A percentile compares a stretch with the other conserved stretches of the same genome.
Conservation (phyloP, 2,329 filamentous ascomycete species). For the Clonostachys sp. region DNA sequence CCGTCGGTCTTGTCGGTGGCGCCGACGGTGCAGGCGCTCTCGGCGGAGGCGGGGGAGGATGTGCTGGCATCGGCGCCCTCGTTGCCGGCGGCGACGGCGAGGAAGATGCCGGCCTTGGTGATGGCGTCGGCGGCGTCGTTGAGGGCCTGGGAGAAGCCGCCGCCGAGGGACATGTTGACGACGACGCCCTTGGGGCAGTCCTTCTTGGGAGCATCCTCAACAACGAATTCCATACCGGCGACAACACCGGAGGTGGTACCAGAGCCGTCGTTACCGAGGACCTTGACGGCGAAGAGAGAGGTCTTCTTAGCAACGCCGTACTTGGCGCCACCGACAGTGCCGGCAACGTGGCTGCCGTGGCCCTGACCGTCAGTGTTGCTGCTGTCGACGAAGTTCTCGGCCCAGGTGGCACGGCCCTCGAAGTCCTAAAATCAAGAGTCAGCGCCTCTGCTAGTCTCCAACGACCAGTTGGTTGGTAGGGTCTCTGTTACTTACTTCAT, state of each 20-base stretch:
- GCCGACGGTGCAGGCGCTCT: slow-evolving; percentile 47
- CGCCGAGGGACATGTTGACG: slow-evolving; percentile 54
- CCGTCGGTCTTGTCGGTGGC: slow-evolving; percentile 33
- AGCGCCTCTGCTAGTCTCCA: no score
- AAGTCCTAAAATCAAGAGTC: slow-evolving; percentile 23
- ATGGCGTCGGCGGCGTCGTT: slow-evolving; percentile 45
- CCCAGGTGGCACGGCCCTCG: slow-evolving; percentile 31
- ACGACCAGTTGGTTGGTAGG: no score
- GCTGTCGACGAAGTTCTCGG: slow-evolving; percentile 21
- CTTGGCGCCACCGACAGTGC: slow-evolving; percentile 35
- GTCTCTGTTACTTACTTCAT: slow-evolving; percentile 13
- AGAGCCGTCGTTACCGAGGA: slow-evolving; percentile 28
- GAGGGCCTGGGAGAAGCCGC: slow-evolving; percentile 34
- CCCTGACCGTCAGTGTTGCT: slow-evolving; percentile 29
- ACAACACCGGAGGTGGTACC: slow-evolving; percentile 33
- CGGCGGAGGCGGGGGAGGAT: slow-evolving; percentile 42
- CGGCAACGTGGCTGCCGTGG: slow-evolving; percentile 43
- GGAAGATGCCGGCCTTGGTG: slow-evolving; percentile 40
- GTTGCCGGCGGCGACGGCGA: slow-evolving; percentile 54
- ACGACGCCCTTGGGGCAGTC: slow-evolving; percentile 38
- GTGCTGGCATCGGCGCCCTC: slow-evolving; percentile 32
- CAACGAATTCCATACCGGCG: slow-evolving; percentile 38
- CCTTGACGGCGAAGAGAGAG: slow-evolving; percentile 38
- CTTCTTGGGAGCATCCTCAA: slow-evolving; percentile 22
- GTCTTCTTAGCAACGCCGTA: slow-evolving; percentile 41